Base-by-base conservation (phyloP, 208 protist genomes). In the Leishmania martiniquensis region DNA sequence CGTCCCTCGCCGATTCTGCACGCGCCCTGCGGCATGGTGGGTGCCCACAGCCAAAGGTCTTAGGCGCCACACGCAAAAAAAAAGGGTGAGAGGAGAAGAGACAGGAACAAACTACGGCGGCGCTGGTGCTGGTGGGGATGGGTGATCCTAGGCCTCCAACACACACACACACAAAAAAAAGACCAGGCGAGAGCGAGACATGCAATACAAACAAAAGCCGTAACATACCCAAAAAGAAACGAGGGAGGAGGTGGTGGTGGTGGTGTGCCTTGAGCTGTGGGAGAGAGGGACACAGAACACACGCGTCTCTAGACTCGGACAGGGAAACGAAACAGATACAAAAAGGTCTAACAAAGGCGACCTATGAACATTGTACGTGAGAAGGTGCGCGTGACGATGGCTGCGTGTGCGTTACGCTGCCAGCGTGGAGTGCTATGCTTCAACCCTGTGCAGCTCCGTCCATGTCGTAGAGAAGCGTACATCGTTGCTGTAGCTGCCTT, bases 351-450 rank as follows among this genome's bases (percentile, higher is more conserved):
- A n/a, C n/a, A n/a, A 72, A 72, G 45, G 29, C 32, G 37, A 34
- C 67, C 49, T 75, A 78, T 77, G 75, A 62, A 83, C 73, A 78
- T 57, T 39, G 68, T 9, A 42, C 44, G 47, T 37, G 32, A 25
- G 25, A 22, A 39, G 5, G 49, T 15, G 47, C 32, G 68, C 44
- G 47, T 72, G n/a, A 29, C n/a, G 4, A 47, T 44, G 25, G 29
- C 47, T 55, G n/a, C 44, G 29, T n/a, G n/a, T 72, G 29, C n/a
- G 57, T 47, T 3, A 51, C 51, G 65, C 10, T n/a, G 29, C n/a
- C 15, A n/a, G 22, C 10, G 17, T 57, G 34, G 66, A 6, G 29
- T 63, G 22, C 4, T 25, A 13, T 17, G 68, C 34, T 69, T n/a
- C 59, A 65, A 32, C 12, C 3, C 45, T 25, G 4, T 25, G 10